Base-by-base conservation (phyloP, 352 stramenopile species). In the Globisporangium polare region DNA sequence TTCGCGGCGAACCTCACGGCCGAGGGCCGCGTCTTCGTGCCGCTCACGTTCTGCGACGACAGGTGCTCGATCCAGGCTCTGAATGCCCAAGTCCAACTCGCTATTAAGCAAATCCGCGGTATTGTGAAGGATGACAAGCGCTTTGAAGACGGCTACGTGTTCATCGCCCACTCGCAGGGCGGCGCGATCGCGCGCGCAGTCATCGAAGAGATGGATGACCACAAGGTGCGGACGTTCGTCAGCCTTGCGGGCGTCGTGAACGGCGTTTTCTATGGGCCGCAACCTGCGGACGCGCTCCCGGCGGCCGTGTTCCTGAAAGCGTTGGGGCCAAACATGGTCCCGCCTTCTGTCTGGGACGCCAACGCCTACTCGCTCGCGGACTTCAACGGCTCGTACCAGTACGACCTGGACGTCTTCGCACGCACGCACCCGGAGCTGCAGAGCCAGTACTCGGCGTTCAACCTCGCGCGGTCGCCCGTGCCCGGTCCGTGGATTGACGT, bases 171-270 rank as follows among this genome's bases (percentile, higher is more conserved):
- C 46, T 88, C 76, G 8, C 73, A 85, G 53, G 79, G 79, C 37
- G 75, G 54, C 1, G 53, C 74, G 20, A 65, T 86, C 27, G 71
- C 75, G 41, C 68, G 75, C 2, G 67, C 60, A 0, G 77, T 88
- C 29, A 67, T 82, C 22, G 74, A 88, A 61, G 52, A 80, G 42
- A 83, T 81, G 78, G 73, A 88, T 31, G 73, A 83, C 58, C 76
- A 88, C 68, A 77, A 80, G 0, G 71, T 72, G 2, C 60, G 85
- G 41, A 72, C 63, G 6, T 73, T 82, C 53, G 68, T 88, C 50
- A 80, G 65, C 27, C 39, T 88, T 4, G 76, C 76, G 0, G 75
- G 71, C 2, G 60, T 41, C 0, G 58, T 72, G 12, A 86, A 88
- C 56, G 79, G 79, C 31, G 31, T 71, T 20, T 88, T 86, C 53